Conservation (phyloP, 2,329 filamentous ascomycete genomes). For the Phialophora tarda region DNA sequence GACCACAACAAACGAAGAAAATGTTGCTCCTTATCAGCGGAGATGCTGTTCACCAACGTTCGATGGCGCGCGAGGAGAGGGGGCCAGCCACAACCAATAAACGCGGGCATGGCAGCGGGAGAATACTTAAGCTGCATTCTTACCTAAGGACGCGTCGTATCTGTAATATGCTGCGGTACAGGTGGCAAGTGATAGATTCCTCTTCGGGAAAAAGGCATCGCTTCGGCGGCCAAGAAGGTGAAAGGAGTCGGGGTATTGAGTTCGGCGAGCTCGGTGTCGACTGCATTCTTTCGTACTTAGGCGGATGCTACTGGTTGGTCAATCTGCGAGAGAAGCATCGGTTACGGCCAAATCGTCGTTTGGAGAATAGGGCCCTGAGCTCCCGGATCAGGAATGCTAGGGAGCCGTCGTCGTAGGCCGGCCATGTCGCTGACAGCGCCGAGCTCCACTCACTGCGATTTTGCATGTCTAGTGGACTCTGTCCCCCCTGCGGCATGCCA, state of each 20-base stretch:
- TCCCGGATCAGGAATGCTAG: too few species aligned
- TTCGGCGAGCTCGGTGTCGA: not conserved
- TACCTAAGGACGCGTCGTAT: conserved; percentile 7
- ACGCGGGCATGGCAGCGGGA: not conserved
- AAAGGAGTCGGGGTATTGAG: not conserved
- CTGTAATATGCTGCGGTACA: not conserved
- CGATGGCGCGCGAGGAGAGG: not conserved
- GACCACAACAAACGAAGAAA: not conserved
- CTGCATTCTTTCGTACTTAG: too few species aligned
- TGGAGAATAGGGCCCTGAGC: too few species aligned
- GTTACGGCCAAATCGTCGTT: too few species aligned
- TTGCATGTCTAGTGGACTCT: too few species aligned
- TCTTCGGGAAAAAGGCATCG: not conserved
- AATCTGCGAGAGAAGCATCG: not conserved
- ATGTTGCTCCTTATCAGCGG: not conserved
- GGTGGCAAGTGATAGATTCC: not conserved
- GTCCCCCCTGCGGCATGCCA: too few species aligned
- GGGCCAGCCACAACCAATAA: not conserved
- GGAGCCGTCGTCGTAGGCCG: too few species aligned
- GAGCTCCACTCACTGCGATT: too few species aligned
- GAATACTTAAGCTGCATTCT: conserved; percentile 2
- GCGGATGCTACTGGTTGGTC: too few species aligned
- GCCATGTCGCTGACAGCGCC: too few species aligned
- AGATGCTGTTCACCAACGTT: not conserved
- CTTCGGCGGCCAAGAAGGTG: not conserved